Base-by-base conservation (phyloP, 2,329 filamentous ascomycete genomes). In the Aspergillus hortae region DNA sequence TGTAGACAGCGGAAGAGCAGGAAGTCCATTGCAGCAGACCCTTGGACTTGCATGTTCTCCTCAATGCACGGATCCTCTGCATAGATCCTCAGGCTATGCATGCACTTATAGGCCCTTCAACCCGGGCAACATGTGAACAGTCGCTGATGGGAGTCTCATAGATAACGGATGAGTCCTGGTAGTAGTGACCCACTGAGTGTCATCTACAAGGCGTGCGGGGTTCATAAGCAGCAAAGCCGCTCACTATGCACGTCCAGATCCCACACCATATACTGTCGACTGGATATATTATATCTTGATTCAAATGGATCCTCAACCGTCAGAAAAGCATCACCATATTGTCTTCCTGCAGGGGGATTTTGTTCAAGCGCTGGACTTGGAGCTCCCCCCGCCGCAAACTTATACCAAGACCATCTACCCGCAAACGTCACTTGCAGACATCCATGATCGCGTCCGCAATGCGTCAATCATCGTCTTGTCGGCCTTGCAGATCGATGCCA, bases 401-500 rank as follows among this genome's bases (percentile, higher is more conserved):
- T 56, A 62, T 32, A 64, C 59, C 17, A 55, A 58, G 45, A 61
- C 60, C 4, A 46, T 65, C 21, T 71, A 78, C 60, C 60, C 63
- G 6, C 61, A 54, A 51, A 74, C 72, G 10, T 48, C 62, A 3
- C 63, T 66, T 7, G 51, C 65, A 23, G 52, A 75, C 44, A 62
- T 80, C 14, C 66, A 71, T 41, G 64, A 65, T 6, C 72, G 75
- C 46, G 67, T 80, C 49, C 67, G 65, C 55, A 64, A 74, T 61
- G 78, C 78, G 14, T 77, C 75, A 4, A 75, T 81, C 35, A 52
- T 77, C 7, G 72, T 78, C 49, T 63, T 72, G 12, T 74, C 74
- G 15, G 69, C 69, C 4, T 48, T 58, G 14, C 56, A 45, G 15
- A n/a, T 66, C 17, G 60, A 66, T 27, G 62, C 64, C 6, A 63